Percentiles rank a stretch among this genome's conserved stretches.
Conservation (phyloP, 116 monocot genomes). For the Thalassia testudinum region DNA sequence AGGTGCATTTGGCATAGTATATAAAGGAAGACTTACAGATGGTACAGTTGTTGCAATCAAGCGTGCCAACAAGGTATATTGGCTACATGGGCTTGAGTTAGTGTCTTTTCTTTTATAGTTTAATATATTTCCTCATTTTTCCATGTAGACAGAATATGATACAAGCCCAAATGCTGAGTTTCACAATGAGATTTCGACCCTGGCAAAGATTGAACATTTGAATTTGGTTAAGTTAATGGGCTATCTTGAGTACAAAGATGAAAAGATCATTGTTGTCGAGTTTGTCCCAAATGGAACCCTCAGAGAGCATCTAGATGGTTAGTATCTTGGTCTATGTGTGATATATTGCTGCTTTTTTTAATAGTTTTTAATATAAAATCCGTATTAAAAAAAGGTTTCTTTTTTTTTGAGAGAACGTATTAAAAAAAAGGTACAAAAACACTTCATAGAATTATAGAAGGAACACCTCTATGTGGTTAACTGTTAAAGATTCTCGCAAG, state of each 20-base stretch:
- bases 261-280: slow-evolving; percentile 51
- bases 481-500: too few relatives aligned
- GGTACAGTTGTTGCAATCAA: slow-evolving; percentile 68
- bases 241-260: slow-evolving; percentile 46
- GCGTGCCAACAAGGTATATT: slow-evolving; percentile 69
- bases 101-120: not conserved
- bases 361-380: too few relatives aligned
- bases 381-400: too few relatives aligned
- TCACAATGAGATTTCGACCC: slow-evolving; percentile 40
- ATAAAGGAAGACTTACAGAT: slow-evolving; percentile 45
- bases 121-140: not conserved
- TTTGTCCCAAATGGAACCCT: slow-evolving; percentile 71
- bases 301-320: slow-evolving; percentile 72
- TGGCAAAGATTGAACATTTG: slow-evolving; percentile 46
- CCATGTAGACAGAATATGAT: slow-evolving; percentile 13
- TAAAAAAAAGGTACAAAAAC: too few relatives aligned
- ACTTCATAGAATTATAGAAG: too few relatives aligned
- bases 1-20: slow-evolving; percentile 67
- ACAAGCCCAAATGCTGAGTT: slow-evolving; percentile 38
- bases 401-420: too few relatives aligned
- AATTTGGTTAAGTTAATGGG: slow-evolving; percentile 65
- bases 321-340: too few relatives aligned
- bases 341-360: too few relatives aligned
- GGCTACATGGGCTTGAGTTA: not conserved
- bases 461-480: too few relatives aligned